Evolutionary conservation across 202 grass and related monocot genomes (phyloP).

Genomic region (Carex sylvatica): DNA sequence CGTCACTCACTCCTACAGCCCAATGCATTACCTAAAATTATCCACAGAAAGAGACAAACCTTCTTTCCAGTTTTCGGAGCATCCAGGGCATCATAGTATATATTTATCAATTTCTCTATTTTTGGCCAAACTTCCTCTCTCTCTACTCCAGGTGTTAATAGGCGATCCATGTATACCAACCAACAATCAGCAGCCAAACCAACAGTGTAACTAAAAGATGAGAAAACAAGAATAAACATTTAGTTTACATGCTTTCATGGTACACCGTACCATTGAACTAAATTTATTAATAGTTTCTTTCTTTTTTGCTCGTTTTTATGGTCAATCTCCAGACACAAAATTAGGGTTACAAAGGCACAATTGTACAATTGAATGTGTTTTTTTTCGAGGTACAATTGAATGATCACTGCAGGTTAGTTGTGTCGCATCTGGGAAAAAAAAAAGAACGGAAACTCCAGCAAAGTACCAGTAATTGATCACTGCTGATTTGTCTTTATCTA

Average conservation of each 20-base stretch:
- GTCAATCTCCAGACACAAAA: background rate
- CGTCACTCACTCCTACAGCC: background rate
- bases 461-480: too few species aligned
- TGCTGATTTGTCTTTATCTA: too few species aligned
- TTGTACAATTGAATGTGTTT: background rate
- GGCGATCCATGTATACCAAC: slow-evolving; percentile 65
- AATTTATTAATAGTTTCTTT: background rate
- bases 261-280: background rate
- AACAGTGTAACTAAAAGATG: slow-evolving; percentile 43
- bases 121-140: slow-evolving; percentile 34
- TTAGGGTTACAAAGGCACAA: background rate
- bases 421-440: too few species aligned
- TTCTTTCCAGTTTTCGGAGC: slow-evolving; percentile 57
- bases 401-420: background rate
- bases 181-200: slow-evolving; percentile 53
- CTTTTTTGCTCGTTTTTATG: background rate
- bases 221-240: slow-evolving; percentile 15
- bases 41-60: slow-evolving; percentile 32
- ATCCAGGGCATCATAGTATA: slow-evolving; percentile 82
- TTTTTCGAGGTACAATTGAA: background rate
- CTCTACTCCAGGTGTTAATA: slow-evolving; percentile 41
- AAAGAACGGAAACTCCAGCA: background rate
- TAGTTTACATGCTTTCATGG: background rate
- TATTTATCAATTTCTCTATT: slow-evolving; percentile 54
- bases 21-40: background rate